Base-by-base conservation (phyloP, 495 filamentous ascomycete species). In the Daldinia concentrica region DNA sequence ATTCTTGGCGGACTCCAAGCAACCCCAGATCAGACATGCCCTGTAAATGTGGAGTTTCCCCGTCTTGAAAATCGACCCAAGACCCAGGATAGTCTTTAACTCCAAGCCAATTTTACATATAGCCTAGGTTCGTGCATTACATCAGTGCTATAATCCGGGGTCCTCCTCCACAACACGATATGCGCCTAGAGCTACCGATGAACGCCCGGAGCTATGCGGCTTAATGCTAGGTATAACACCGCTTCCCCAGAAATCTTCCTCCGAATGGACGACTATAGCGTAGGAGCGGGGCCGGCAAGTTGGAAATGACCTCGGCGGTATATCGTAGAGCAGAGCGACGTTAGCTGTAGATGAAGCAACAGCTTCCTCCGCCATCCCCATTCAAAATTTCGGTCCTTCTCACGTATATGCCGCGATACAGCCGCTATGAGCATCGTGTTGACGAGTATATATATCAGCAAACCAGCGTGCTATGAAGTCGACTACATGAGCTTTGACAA, bases 331-430 rank as follows among this genome's bases (percentile, higher is more conserved):
- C 51, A 29, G 17, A 45, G 56, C 56, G 37, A 45, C 7, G 37
- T 51, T 48, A 60, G 61, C 36, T 65, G 30, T 32, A 54, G 48
- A 29, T 6, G 9, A 24, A 58, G 62, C 58, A 41, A 56, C 45
- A 45, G 29, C 58, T 41, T 39, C 36, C 56, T 62, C 32, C 62
- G 39, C 61, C 26, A 32, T 62, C 29, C 51, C 51, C 58, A 62
- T 62, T 48, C 11, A 51, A 9, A 51, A 19, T 41, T 69, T 75
- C 73, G 73, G 73, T 43, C 69, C 73, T 75, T 69, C 69, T 72
- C 24, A 27, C 11, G 37, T 30, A 27, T 19, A 24, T 29, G 15
- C 65, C 70, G 57, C 39, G 62, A 62, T 68, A 39, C 12, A 34
- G 37, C 61, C 70, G 65, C 37, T 32, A 30, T 36, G 39, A 37